Base-by-base conservation (phyloP, 345 rosid genomes). In the Reutealis trisperma region DNA sequence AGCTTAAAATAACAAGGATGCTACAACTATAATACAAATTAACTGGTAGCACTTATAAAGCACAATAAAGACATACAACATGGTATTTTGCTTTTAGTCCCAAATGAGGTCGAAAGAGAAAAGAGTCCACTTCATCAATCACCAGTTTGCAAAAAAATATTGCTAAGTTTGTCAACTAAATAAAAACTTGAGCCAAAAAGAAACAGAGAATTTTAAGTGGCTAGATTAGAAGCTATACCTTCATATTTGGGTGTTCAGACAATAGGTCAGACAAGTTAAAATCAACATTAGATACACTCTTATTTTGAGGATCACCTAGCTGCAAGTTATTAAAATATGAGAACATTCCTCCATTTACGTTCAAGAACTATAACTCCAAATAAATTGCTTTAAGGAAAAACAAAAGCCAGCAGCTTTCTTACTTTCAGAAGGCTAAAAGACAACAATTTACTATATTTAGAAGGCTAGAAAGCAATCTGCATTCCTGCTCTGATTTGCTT, bases 241-340 rank as follows among this genome's bases (percentile, higher is more conserved):
- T n/a, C n/a, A n/a, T n/a, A n/a, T n/a, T n/a, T n/a, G n/a, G n/a
- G n/a, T n/a, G n/a, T n/a, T 93, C 96, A 3, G 98, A 89, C 75
- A 93, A 85, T 79, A 96, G 96, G 83, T 91, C 92, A 49, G 98
- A 87, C 60, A 96, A 80, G 88, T 93, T 89, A 84, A 78, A 96
- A 83, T 92, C 97, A 73, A 97, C 98, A 87, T 92, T 96, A 44
- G 99, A 96, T 76, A 97, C 99, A 78, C 93, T 87, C 79, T 88
- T 96, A 80, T 86, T 93, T 80, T 96, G 97, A 74, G 99, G 99
- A 88, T 96, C 99, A 76, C 99, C 99, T 11, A 93, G 90, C 99
- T 96, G 86, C 68, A 69, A 14, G 73, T 54, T 72, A 78, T 62
- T 71, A 64, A 81, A 79, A 76, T n/a, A 82, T 70, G 14, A 24